Percentiles rank a stretch among this genome's conserved stretches.
phyloP scores from a whole-genome alignment of 192 early-diverging fungal species.

The Linderina pennispora region DNA sequence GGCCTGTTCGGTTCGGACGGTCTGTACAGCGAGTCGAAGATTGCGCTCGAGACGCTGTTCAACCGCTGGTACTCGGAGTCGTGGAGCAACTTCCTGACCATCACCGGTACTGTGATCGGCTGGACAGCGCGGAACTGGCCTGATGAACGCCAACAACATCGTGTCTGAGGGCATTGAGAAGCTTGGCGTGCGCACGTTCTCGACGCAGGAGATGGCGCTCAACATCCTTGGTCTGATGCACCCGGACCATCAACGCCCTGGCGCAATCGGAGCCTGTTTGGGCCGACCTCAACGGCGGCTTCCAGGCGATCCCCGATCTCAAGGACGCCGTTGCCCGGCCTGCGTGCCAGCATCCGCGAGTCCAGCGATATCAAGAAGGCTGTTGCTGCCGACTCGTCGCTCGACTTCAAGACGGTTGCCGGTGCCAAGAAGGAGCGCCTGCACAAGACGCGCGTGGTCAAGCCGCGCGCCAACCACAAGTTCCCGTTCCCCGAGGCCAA shows the following conservation, averaged over 20 bases:
- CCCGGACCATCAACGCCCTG: conserved; percentile 63
- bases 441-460: conserved; percentile 62
- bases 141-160: conserved; percentile 84
- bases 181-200: conserved; percentile 82
- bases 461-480: conserved; percentile 89
- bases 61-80: conserved; percentile 90
- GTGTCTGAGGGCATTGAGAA: conserved; percentile 82
- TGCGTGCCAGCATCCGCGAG: conserved; percentile 75
- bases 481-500: conserved; percentile 78
- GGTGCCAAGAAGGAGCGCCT: conserved; percentile 63
- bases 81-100: conserved; percentile 85
- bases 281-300: conserved; percentile 86
- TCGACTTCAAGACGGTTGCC: conserved; percentile 72
- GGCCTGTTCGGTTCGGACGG: conserved; percentile 91
- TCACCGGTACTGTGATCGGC: conserved; percentile 90
- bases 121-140: conserved; percentile 94
- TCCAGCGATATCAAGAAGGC: conserved; percentile 83
- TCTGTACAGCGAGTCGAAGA: conserved; percentile 93
- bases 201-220: conserved; percentile 84
- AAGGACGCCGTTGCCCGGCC: conserved; percentile 67
- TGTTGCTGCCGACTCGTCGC: conserved; percentile 64
- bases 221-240: conserved; percentile 84
- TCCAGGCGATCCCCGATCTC: conserved; percentile 83
- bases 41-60: conserved; percentile 88
- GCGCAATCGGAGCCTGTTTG: conserved; percentile 71